A percentile compares a stretch with the other conserved stretches of the same genome.
Evolutionary conservation across 306 rosid genomes (phyloP).

Genomic region (Gleditsia sinensis): DNA sequence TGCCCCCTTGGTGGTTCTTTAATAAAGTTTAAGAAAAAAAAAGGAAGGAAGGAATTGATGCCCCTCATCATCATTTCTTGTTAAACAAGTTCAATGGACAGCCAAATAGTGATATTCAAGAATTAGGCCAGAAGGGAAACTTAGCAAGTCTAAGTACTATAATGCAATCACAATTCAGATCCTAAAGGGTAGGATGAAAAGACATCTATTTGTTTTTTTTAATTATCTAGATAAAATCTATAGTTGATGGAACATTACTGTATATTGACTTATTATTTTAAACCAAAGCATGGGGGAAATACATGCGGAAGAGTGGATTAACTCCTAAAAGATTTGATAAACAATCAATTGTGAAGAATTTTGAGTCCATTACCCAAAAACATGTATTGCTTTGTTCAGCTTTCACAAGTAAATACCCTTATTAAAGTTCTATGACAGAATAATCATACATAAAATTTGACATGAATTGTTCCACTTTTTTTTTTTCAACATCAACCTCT

Average conservation of each 20-base stretch:
- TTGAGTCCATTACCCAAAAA: background rate
- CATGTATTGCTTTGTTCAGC: background rate
- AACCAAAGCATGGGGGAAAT: background rate
- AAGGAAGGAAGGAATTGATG: background rate
- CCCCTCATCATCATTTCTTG: background rate
- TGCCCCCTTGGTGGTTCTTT: background rate
- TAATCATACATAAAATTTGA: background rate
- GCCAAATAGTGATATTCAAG: background rate
- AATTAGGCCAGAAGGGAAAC: background rate
- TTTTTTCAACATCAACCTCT: background rate
- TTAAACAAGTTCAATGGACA: background rate
- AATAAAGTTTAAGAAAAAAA: background rate
- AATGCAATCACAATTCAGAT: background rate
- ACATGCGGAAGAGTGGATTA: background rate
- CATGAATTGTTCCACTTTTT: background rate
- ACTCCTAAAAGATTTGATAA: background rate
- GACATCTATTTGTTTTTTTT: background rate
- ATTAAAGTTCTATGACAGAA: background rate
- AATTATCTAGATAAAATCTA: background rate
- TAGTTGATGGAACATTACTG: background rate
- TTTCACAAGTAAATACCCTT: background rate
- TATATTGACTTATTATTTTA: background rate
- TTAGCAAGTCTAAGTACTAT: background rate
- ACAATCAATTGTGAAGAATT: background rate
- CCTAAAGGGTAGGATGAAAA: background rate